Conservation (phyloP, 176 grass and related monocot genomes). For the Miscanthus lutarioriparius region DNA sequence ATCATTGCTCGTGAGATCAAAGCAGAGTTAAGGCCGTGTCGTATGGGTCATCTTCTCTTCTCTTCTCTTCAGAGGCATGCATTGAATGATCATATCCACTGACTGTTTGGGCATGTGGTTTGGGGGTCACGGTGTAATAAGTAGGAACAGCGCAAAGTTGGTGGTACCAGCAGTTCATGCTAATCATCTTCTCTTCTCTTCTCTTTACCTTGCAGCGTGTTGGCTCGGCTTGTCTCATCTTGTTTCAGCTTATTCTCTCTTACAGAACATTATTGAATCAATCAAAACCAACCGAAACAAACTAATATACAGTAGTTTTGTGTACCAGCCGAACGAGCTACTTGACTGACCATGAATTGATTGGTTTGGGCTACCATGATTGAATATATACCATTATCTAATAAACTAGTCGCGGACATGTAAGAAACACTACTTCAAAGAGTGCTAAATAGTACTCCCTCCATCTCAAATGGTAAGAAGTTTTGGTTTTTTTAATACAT, state of each 20-base stretch:
- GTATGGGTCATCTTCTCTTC: no score
- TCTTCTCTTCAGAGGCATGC: no score
- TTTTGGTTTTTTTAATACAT: background rate
- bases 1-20: conserved; percentile 48
- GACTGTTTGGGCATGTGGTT: conserved; percentile 49
- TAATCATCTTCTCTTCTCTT: background rate
- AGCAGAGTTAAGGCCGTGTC: conserved; percentile 5
- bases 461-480: no score
- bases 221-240: no score
- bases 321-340: no score
- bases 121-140: background rate
- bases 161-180: background rate
- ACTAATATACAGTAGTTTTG: no score
- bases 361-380: background rate
- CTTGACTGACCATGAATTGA: background rate
- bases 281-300: no score
- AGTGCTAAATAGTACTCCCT: background rate
- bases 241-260: no score
- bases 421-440: background rate
- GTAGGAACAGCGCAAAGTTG: conserved; percentile 1
- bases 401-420: background rate
- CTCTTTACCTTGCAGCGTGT: background rate
- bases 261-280: no score
- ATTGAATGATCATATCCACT: no score
- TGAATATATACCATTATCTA: background rate